Percentiles rank a stretch among this genome's conserved stretches.
Conservation (phyloP, 169 alveolate genomes). For the Plasmodium falciparum region DNA sequence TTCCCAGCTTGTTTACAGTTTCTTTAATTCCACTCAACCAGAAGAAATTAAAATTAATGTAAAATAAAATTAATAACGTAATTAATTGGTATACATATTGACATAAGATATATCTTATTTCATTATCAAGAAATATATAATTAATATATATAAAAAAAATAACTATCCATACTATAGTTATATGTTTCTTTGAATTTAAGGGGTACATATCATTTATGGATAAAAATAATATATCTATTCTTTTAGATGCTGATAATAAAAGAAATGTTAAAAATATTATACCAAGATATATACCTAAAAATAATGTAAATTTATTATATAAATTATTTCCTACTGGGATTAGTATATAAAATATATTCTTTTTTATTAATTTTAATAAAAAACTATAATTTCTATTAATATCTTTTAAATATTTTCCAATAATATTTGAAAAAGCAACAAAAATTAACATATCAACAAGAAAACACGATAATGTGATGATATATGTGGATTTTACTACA, state of each 20-base stretch:
- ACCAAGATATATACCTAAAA: constrained; percentile 24
- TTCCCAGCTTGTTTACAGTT: constrained; percentile 42
- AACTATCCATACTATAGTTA: constrained; percentile 23
- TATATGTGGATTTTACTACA: constrained; percentile 22
- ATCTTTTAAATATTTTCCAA: constrained; percentile 41
- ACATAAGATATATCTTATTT: constrained; percentile 3
- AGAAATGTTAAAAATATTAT: constrained; percentile 29
- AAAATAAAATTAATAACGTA: constrained; percentile 32
- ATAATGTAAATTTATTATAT: constrained; percentile 24
- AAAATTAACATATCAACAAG: constrained; percentile 34
- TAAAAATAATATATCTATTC: constrained; percentile 51
- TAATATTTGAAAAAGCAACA: constrained; percentile 33
- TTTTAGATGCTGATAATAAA: constrained; percentile 48
- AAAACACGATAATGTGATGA: constrained; percentile 23
- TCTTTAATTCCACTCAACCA: constrained; percentile 60
- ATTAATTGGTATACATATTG: constrained; percentile 33
- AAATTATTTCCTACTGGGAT: constrained; percentile 43
- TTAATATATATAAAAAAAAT: constrained; percentile 22
- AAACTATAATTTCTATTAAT: constrained; percentile 27
- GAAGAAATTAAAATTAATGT: constrained; percentile 57
- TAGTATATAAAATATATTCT: constrained; percentile 23
- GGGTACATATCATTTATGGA: constrained; percentile 30
- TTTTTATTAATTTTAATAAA: constrained; percentile 34
- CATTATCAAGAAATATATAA: constrained; percentile 29
- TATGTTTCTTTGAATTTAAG: neutral